phyloP scores from a whole-genome alignment of 306 rosid genomes.

The Sicyos baderoa region DNA sequence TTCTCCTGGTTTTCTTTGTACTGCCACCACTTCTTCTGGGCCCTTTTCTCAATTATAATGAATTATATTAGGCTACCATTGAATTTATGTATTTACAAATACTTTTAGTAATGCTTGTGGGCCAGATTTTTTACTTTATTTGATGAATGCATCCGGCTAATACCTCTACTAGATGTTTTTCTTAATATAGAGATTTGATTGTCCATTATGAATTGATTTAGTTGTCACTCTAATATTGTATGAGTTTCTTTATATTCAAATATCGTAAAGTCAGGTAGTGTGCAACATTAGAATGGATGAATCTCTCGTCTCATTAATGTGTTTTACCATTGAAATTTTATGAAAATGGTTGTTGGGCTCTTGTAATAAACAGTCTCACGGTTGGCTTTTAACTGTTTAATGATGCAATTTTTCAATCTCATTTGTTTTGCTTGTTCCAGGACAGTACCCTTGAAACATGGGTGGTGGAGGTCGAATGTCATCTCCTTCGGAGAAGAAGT shows the following conservation, averaged over 20 bases:
- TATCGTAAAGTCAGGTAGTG: too few relatives aligned
- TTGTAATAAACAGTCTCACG: too few relatives aligned
- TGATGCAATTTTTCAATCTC: background rate
- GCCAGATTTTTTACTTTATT: background rate
- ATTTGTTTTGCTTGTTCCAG: conserved; percentile 28
- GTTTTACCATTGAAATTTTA: background rate
- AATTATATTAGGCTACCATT: background rate
- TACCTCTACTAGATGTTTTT: background rate
- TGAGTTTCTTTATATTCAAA: too few relatives aligned
- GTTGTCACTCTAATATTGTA: too few relatives aligned
- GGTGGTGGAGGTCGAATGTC: conserved; percentile 91
- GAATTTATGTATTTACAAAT: background rate
- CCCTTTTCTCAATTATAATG: background rate
- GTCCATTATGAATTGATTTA: too few relatives aligned
- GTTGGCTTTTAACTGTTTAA: background rate
- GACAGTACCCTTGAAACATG: conserved; percentile 39
- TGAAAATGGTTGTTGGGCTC: background rate
- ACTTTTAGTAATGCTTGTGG: background rate
- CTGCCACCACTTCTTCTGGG: background rate
- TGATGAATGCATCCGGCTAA: background rate
- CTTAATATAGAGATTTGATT: background rate
- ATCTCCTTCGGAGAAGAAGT: conserved; percentile 43
- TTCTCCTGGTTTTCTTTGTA: background rate
- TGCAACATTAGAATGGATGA: too few relatives aligned
- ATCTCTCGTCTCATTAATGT: background rate